These are phyloP conservation scores for Sextonia rubra DNA, from an alignment of 164 flowering plant genomes.

Conservation along the genomic window DNA sequence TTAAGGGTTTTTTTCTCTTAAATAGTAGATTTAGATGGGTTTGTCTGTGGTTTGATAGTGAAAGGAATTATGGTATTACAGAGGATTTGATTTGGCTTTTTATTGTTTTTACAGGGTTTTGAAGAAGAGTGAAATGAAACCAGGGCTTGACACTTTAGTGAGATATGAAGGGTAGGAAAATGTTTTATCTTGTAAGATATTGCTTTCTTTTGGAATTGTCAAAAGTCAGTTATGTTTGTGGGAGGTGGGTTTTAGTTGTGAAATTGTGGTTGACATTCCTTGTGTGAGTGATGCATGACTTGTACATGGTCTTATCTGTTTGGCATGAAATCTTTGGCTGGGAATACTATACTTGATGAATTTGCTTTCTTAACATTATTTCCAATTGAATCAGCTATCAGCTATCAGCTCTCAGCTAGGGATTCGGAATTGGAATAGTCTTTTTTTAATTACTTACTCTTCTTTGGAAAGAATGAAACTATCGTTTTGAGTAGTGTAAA, in stretches of 20 bases:
- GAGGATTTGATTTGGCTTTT: not conserved
- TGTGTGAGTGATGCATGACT: slow-evolving; percentile 3
- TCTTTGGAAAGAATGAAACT: too few species aligned
- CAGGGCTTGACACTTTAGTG: slow-evolving; percentile 4
- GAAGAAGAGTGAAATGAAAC: slow-evolving; percentile 3
- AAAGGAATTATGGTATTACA: not conserved
- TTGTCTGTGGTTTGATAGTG: not conserved
- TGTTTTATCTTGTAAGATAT: slow-evolving; percentile 5
- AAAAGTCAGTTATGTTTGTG: slow-evolving; percentile 2
- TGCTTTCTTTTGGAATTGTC: slow-evolving; percentile 4
- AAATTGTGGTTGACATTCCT: slow-evolving; percentile 10
- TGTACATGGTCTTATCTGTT: slow-evolving; percentile 9
- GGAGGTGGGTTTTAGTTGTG: slow-evolving; percentile 1
- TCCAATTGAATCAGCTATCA: not conserved
- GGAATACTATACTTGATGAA: slow-evolving; percentile 1
- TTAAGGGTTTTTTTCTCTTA: not conserved
- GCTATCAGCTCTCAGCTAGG: not conserved
- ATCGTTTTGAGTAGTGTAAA: not conserved
- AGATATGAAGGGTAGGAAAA: slow-evolving; percentile 4
- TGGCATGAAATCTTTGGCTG: not conserved
- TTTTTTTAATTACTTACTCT: too few species aligned
- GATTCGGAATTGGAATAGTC: not conserved
- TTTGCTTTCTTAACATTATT: not conserved
- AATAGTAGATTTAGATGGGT: not conserved
- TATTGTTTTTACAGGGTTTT: slow-evolving; percentile 5